Evolutionary conservation across 371 early-diverging fungal species (phyloP), one percentile per base, ranked within the genome.

Genomic region (Actinomortierella wolfii): DNA sequence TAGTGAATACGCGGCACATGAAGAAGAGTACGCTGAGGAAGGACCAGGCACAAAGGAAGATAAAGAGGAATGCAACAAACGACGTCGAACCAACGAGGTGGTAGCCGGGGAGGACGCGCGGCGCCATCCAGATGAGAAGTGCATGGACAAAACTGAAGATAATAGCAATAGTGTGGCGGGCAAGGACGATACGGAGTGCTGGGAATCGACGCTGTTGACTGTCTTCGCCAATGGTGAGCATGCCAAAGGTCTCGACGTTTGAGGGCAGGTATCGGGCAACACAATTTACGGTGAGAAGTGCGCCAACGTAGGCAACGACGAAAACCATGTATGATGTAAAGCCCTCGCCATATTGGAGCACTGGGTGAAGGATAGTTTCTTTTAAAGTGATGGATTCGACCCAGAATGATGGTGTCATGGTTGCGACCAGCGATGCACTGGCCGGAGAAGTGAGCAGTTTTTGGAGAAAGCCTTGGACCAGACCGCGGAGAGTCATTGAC

Each of bases 21-120:
- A 55, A 55, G 21, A 43, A 55, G 41, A 55, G 18, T 21, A 55
- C 23, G 43, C 55, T 43, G n/a, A 55, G 42, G 24, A 55, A 23
- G 5, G 55, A 34, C 15, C 21, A 40, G 21, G 43, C 25, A 6
- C 24, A 23, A 7, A 41, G 42, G 20, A 34, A 55, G 20, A 42
- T 42, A 14, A 42, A 55, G 2, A 42, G 17, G 11, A 55, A 20
- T 2, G 55, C 55, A 13, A 24, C 34, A 23, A 18, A 41, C 2
- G 55, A 7, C 5, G 34, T 23, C 13, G 21, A 25, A n/a, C 55
- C 34, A 8, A 43, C 55, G 44, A 42, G 24, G 21, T 39, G 43
- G 28, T 40, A 14, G 7, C 26, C 21, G 11, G 4, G 21, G 6
- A 55, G 43, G 8, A 45, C 24, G 6, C 24, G 51, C 2, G 51